Evolutionary conservation across 2,329 filamentous ascomycete species (phyloP).

Genomic region (Colletotrichum salicis): DNA sequence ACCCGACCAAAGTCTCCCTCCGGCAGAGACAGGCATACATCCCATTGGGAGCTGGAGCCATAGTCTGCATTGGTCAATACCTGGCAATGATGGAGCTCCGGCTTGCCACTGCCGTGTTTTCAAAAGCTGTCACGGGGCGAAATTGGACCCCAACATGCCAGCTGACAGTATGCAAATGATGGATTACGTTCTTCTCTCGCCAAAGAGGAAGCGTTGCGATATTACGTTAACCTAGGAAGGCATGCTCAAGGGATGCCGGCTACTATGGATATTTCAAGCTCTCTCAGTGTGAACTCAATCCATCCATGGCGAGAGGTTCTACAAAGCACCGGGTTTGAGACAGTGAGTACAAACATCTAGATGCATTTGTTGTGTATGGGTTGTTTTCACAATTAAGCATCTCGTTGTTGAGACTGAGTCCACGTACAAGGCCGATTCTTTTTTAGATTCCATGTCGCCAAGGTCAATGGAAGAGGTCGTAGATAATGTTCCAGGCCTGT

Average conservation of each 20-base stretch:
- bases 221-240: constrained; percentile 5
- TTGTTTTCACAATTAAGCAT: too few relatives aligned
- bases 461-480: neutral
- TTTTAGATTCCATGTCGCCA: neutral
- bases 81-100: constrained; percentile 68
- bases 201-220: constrained; percentile 46
- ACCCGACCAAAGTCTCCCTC: constrained; percentile 28
- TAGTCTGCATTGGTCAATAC: constrained; percentile 65
- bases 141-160: constrained; percentile 44
- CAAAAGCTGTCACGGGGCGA: constrained; percentile 52
- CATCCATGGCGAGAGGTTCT: too few relatives aligned
- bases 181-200: constrained; percentile 47
- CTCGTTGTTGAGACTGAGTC: too few relatives aligned
- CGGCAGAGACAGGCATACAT: constrained; percentile 60
- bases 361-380: too few relatives aligned
- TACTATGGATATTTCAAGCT: neutral
- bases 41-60: constrained; percentile 61
- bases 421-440: neutral
- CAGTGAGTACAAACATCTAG: too few relatives aligned
- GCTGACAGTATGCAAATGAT: constrained; percentile 48
- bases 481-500: neutral
- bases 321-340: too few relatives aligned
- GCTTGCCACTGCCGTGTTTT: constrained; percentile 64
- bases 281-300: neutral
- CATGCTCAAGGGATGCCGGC: neutral